Percentiles rank a stretch among this genome's conserved stretches.
phyloP scores from a whole-genome alignment of 768 basidiomycete genomes.

The Podaxis rugospora region DNA sequence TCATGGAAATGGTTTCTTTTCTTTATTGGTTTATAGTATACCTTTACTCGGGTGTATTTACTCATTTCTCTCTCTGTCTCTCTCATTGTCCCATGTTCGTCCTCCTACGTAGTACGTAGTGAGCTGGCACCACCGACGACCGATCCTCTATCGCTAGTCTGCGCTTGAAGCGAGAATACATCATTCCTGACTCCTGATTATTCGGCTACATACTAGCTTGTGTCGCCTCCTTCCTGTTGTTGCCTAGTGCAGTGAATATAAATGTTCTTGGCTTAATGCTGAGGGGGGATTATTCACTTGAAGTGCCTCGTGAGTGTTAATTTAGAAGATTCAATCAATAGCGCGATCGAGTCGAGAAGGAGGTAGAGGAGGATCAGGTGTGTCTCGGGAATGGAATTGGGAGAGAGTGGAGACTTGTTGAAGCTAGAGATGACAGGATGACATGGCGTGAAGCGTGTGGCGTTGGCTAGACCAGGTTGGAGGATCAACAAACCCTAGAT shows the following conservation, averaged over 20 bases:
- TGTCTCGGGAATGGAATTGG: no score
- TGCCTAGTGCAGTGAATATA: slow-evolving; percentile 3
- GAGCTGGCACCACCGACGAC: not conserved
- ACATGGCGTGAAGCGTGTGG: no score
- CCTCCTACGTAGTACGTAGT: not conserved
- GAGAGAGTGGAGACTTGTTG: no score
- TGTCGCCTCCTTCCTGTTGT: not conserved
- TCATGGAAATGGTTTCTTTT: not conserved
- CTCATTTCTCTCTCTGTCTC: not conserved
- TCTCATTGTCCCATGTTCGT: not conserved
- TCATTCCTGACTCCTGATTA: not conserved
- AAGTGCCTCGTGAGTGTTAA: not conserved
- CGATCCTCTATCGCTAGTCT: not conserved
- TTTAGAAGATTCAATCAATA: not conserved
- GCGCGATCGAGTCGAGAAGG: no score
- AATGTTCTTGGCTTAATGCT: not conserved
- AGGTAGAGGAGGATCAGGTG: no score
- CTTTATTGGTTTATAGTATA: not conserved
- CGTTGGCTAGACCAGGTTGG: not conserved
- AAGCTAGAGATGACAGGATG: no score
- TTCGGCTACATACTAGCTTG: not conserved
- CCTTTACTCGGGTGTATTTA: slow-evolving; percentile 1
- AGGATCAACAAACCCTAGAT: not conserved
- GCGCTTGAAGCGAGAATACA: not conserved
- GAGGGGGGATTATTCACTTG: not conserved